These are phyloP conservation scores for Pulveroboletus sp. DNA, from an alignment of 768 basidiomycete species.

Conservation along the genomic window DNA sequence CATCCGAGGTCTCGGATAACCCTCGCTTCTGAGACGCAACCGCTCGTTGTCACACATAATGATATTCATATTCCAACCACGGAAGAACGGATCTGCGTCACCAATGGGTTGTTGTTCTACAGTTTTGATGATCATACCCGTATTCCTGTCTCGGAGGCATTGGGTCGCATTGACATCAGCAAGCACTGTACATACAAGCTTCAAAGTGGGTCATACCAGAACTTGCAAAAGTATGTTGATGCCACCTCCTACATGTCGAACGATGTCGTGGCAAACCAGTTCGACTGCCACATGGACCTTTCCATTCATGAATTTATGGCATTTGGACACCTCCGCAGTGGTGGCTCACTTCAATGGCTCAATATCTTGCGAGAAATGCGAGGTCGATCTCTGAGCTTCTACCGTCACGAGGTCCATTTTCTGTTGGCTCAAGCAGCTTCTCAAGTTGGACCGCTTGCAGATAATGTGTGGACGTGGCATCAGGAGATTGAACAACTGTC, in stretches of 20 bases:
- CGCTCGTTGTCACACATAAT: conserved; percentile 17
- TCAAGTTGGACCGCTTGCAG: conserved; percentile 36
- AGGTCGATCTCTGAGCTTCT: conserved; percentile 36
- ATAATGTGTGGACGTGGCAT: conserved; percentile 36
- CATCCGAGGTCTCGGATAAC: conserved; percentile 19
- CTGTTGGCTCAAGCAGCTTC: conserved; percentile 43
- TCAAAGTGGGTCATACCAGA: conserved; percentile 29
- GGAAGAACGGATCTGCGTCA: conserved; percentile 22
- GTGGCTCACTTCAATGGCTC: conserved; percentile 43
- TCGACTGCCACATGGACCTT: conserved; percentile 36
- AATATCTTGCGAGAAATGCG: conserved; percentile 46
- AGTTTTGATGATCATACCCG: conserved; percentile 26
- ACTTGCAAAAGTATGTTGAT: conserved; percentile 34
- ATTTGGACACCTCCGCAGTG: conserved; percentile 44
- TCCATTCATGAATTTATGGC: conserved; percentile 42
- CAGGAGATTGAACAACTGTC: conserved; percentile 25
- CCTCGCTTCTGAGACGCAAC: conserved; percentile 22
- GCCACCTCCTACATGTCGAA: conserved; percentile 40
- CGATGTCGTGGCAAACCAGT: conserved; percentile 38
- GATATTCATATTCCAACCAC: conserved; percentile 10
- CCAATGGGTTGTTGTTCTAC: conserved; percentile 32
- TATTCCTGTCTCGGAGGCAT: conserved; percentile 13
- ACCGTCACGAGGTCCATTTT: conserved; percentile 35
- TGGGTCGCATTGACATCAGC: conserved; percentile 11
- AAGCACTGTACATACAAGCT: conserved; percentile 32